Evolutionary conservation across 139 green algal genomes (phyloP).

Genomic region (Picochlorum costavermella): DNA sequence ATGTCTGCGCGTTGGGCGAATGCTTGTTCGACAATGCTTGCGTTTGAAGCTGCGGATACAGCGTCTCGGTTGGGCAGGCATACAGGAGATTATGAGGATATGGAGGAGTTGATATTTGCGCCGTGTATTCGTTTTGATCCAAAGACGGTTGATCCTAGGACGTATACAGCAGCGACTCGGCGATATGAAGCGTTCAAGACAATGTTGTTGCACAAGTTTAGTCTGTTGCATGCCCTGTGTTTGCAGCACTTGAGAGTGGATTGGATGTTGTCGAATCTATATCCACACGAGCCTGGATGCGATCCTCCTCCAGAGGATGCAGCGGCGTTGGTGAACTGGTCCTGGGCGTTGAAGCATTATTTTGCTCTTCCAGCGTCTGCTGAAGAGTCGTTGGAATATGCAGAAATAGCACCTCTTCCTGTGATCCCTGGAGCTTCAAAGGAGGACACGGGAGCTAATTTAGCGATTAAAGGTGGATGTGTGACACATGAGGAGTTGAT

Average conservation of each 20-base stretch:
- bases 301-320: background rate
- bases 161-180: background rate
- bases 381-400: background rate
- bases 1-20: background rate
- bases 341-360: background rate
- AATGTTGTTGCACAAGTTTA: slow-evolving; percentile 18
- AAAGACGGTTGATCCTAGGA: background rate
- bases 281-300: slow-evolving; percentile 13
- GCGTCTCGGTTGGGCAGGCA: background rate
- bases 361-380: background rate
- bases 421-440: slow-evolving; percentile 1
- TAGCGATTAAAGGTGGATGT: background rate
- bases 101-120: too few relatives aligned
- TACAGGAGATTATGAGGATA: background rate
- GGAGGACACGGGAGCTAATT: background rate
- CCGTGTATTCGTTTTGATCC: background rate
- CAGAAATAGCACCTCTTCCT: background rate
- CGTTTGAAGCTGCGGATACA: slow-evolving; percentile 4
- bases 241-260: slow-evolving; percentile 42
- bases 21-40: background rate
- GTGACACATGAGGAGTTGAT: slow-evolving; percentile 1
- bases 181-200: slow-evolving; percentile 3
- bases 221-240: slow-evolving; percentile 37
- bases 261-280: slow-evolving; percentile 38
- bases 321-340: slow-evolving; percentile 7